Percentiles rank a stretch among this genome's conserved stretches.
These are phyloP conservation scores for Backusella macrospora DNA, from an alignment of 192 early-diverging fungal genomes.

Conservation along the genomic window DNA sequence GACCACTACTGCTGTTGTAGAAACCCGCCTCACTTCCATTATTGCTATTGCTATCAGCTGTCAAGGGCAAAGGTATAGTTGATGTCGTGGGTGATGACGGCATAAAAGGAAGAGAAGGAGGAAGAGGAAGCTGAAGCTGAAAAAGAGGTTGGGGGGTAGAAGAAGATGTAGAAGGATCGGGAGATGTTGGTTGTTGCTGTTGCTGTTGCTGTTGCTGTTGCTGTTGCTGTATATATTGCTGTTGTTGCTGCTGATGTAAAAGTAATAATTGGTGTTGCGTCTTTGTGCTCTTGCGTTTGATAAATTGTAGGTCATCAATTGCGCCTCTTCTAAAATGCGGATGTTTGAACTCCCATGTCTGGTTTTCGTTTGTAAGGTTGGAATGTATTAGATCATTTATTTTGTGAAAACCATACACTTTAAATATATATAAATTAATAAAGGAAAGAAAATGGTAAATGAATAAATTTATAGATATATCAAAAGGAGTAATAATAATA, in stretches of 20 bases:
- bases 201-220: constrained; percentile 29
- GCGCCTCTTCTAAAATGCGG: constrained; percentile 76
- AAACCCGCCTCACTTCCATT: background rate
- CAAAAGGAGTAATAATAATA: too few relatives aligned
- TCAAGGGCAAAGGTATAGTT: background rate
- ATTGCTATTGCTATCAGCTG: background rate
- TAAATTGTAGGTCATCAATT: constrained; percentile 48
- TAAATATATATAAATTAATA: background rate
- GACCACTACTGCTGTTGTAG: background rate
- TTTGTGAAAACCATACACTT: constrained; percentile 27
- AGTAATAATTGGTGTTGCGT: constrained; percentile 1
- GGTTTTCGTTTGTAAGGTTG: constrained; percentile 56
- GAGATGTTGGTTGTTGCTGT: background rate
- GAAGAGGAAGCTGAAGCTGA: background rate
- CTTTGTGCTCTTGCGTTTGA: constrained; percentile 44
- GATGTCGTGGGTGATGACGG: background rate
- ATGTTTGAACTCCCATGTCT: constrained; percentile 90
- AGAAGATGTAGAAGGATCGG: background rate
- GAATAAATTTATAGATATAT: background rate
- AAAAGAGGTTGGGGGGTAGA: background rate
- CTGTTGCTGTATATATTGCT: background rate
- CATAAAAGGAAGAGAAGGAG: constrained; percentile 3
- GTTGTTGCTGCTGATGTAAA: constrained; percentile 13
- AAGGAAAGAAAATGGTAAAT: constrained; percentile 3
- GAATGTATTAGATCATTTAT: constrained; percentile 43